Base-by-base conservation (phyloP, 2,329 filamentous ascomycete genomes). In the Microcyclospora pomicola region DNA sequence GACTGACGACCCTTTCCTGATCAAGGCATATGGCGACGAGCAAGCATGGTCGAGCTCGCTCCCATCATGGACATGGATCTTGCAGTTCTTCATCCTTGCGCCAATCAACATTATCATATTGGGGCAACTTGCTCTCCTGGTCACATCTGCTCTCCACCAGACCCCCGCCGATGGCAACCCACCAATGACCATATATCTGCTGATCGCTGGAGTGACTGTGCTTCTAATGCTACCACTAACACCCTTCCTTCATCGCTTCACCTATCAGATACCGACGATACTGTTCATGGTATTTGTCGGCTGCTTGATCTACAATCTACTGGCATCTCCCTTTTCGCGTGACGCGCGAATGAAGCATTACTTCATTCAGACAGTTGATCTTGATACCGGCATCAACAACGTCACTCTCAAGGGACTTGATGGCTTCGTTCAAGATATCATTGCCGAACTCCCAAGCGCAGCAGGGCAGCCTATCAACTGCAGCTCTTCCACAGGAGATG, bases 191-290 rank as follows among this genome's bases (percentile, higher is more conserved):
- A 77, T 86, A 5, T 86, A 94, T 56, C 55, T 92, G 11, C 59
- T 75, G 28, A 71, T 86, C 31, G 77, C 80, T 0, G 54, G 69
- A 6, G 69, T 88, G 44, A 77, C 77, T 10, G 72, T 84, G 1
- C 55, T 94, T 1, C 55, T 94, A 0, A 62, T 95, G 13, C 65
- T 84, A 1, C 91, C 91, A 0, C 59, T 85, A 2, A 72, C 78
- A 0, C 91, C 91, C 0, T 93, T 93, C 55, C 69, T 94, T 31
- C 87, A 96, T 57, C 80, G 88, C 32, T 75, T 91, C 45, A 84
- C 80, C 1, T 81, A 82, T 54, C 85, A 93, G 42, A 59, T 96
- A 3, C 87, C 91, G 0, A 64, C 80, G 0, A 77, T 93, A 49
- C 60, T 95, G 12, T 67, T 92, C 19, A 55, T 79, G 10, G 64